Conservation (phyloP, 768 basidiomycete genomes). For the Lentinus brumalis region DNA sequence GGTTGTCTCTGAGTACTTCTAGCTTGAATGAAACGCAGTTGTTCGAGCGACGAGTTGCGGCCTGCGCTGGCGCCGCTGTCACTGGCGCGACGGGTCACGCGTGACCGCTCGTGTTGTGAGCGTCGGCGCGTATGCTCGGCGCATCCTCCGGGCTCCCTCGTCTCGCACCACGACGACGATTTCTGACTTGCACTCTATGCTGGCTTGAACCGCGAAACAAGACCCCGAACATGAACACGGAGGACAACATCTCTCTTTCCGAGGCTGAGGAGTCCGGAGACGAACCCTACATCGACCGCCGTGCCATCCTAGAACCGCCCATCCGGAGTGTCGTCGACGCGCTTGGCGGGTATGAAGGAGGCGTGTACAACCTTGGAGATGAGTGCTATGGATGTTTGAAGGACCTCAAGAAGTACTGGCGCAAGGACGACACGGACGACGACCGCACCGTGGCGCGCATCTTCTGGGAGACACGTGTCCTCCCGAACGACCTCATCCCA, state of each 20-base stretch:
- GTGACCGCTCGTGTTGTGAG: too few species aligned
- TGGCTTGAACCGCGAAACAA: too few species aligned
- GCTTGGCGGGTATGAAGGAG: constrained; percentile 72
- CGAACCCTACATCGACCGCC: constrained; percentile 39
- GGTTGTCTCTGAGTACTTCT: too few species aligned
- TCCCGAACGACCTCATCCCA: constrained; percentile 86
- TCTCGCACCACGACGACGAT: too few species aligned
- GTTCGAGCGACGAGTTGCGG: too few species aligned
- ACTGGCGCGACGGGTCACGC: too few species aligned
- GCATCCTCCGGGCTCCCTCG: too few species aligned
- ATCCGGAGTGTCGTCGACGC: constrained; percentile 79
- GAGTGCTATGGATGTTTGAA: constrained; percentile 83
- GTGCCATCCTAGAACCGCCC: constrained; percentile 63
- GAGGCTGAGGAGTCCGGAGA: constrained; percentile 32
- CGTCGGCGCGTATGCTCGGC: too few species aligned
- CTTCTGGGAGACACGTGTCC: constrained; percentile 84
- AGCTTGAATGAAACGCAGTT: too few species aligned
- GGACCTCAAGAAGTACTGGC: constrained; percentile 94
- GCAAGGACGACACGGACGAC: constrained; percentile 96
- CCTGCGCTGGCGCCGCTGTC: too few species aligned
- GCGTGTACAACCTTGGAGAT: constrained; percentile 76
- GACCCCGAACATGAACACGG: constrained; percentile 22
- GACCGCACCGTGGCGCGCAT: constrained; percentile 94
- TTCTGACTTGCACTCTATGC: too few species aligned
- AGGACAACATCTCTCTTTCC: constrained; percentile 30